Percentiles rank a stretch among this genome's conserved stretches.
phyloP scores from a whole-genome alignment of 2,329 filamentous ascomycete species.

The Ophiocordyceps robertsii region DNA sequence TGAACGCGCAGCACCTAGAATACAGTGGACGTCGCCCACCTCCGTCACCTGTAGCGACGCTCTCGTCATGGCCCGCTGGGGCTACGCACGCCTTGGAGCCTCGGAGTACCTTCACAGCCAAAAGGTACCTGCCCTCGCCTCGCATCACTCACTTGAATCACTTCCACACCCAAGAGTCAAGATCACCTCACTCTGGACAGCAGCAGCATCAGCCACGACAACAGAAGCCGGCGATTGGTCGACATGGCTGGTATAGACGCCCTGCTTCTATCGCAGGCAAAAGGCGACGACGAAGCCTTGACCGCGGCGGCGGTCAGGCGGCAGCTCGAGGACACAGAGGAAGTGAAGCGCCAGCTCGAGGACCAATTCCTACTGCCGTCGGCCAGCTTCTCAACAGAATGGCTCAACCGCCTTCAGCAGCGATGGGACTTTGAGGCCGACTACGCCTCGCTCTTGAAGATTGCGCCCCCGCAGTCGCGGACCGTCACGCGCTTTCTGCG shows the following conservation, averaged over 20 bases:
- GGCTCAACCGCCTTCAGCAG: conserved; percentile 83
- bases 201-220: background rate
- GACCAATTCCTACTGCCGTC: conserved; percentile 67
- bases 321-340: conserved; percentile 33
- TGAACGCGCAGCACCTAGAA: too few species aligned
- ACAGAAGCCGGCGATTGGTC: background rate
- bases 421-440: conserved; percentile 73
- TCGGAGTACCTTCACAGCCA: too few species aligned
- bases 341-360: conserved; percentile 60
- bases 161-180: background rate
- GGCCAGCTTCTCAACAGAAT: conserved; percentile 64
- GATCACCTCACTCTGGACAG: background rate
- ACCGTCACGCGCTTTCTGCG: conserved; percentile 89
- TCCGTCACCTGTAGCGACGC: too few species aligned
- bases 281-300: conserved; percentile 5
- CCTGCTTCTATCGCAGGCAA: conserved; percentile 17
- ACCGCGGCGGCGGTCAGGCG: conserved; percentile 2
- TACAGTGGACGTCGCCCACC: too few species aligned
- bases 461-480: conserved; percentile 82
- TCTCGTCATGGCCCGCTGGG: too few species aligned
- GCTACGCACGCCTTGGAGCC: too few species aligned
- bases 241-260: conserved; percentile 21
- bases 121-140: too few species aligned
- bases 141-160: too few species aligned
- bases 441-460: conserved; percentile 70